A percentile compares a stretch with the other conserved stretches of the same genome.
These are phyloP conservation scores for Whalleya microplaca DNA, from an alignment of 2,329 filamentous ascomycete species.

Conservation along the genomic window DNA sequence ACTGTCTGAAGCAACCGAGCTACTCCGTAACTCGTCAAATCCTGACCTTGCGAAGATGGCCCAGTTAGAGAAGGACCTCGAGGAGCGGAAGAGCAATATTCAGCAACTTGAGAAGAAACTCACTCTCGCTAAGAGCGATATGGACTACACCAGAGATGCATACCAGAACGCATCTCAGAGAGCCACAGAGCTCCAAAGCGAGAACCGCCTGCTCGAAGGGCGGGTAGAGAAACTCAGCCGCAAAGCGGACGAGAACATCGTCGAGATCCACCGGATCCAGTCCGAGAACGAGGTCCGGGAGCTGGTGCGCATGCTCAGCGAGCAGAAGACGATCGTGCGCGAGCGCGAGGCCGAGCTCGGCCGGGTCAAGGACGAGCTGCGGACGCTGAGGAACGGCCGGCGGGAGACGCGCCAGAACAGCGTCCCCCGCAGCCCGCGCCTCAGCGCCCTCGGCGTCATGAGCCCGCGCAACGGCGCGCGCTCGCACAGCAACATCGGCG, in stretches of 20 bases:
- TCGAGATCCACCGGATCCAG: slow-evolving; percentile 53
- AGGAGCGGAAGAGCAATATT: slow-evolving; percentile 44
- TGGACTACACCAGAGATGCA: slow-evolving; percentile 59
- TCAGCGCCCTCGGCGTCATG: slow-evolving; percentile 48
- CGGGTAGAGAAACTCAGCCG: slow-evolving; percentile 46
- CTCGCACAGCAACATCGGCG: slow-evolving; percentile 33
- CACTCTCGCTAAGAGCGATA: slow-evolving; percentile 45
- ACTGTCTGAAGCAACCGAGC: slow-evolving; percentile 40
- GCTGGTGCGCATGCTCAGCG: slow-evolving; percentile 44
- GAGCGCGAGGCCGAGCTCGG: slow-evolving; percentile 58
- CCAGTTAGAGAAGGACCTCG: slow-evolving; percentile 46
- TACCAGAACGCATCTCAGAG: slow-evolving; percentile 63
- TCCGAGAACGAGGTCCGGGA: slow-evolving; percentile 39
- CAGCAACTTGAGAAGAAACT: slow-evolving; percentile 45
- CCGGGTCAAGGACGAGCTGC: slow-evolving; percentile 52
- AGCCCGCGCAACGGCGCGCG: slow-evolving; percentile 48
- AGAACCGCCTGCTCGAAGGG: slow-evolving; percentile 51
- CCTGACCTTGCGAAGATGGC: slow-evolving; percentile 45
- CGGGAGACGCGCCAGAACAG: slow-evolving; percentile 60
- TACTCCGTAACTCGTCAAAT: slow-evolving; percentile 41
- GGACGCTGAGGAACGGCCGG: slow-evolving; percentile 50
- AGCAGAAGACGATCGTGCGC: slow-evolving; percentile 47
- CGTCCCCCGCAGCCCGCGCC: slow-evolving; percentile 61
- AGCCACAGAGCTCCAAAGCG: slow-evolving; percentile 47
- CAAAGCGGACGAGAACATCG: slow-evolving; percentile 49